Evolutionary conservation across 2,329 filamentous ascomycete species (phyloP), one percentile per base, ranked within the genome.

Genomic region (Fusarium mangiferae): DNA sequence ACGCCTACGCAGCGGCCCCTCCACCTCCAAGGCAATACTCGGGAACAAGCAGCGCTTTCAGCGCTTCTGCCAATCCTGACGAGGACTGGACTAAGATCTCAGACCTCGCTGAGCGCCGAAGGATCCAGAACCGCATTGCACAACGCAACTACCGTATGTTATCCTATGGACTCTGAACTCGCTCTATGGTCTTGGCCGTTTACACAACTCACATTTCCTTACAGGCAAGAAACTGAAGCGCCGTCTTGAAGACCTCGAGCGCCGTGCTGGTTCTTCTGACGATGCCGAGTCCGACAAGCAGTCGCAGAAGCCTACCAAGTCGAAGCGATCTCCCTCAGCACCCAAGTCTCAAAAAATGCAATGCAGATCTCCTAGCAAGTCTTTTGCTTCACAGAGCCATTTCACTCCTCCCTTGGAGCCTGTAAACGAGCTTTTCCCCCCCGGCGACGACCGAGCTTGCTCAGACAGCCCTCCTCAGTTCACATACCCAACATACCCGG

Each of bases 71-170:
- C 78, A 97, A 97, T 83, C 94, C 96, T 62, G 95, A 98, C 80
- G 96, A 98, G 85, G 96, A 98, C 86, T 98, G 96, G 96, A 98
- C 96, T 81, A 97, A 98, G 90, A 98, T 98, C 82, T 97, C 96
- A 66, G 96, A 98, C 83, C 91, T 98, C 68, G 95, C 95, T 58
- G 96, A 98, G 85, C 92, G 96, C 80, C 89, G 95, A 79, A 90
- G 95, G 81, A 98, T 98, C 86, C 95, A 98, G 85, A 98, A 98
- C 86, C 92, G 96, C 78, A 98, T 98, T 88, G 96, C 96, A 77
- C 96, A 98, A 85, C 92, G 95, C 80, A 98, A 98, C 87, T 98
- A 98, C 86, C 95, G 95, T 97, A 87, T 82, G 91, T 88, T 36
- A 51, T 36, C 68, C n/a, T 35, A 24, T 66, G 57, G 57, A 57